Base-by-base conservation (phyloP, 495 filamentous ascomycete genomes). In the Durotheca rogersii region DNA sequence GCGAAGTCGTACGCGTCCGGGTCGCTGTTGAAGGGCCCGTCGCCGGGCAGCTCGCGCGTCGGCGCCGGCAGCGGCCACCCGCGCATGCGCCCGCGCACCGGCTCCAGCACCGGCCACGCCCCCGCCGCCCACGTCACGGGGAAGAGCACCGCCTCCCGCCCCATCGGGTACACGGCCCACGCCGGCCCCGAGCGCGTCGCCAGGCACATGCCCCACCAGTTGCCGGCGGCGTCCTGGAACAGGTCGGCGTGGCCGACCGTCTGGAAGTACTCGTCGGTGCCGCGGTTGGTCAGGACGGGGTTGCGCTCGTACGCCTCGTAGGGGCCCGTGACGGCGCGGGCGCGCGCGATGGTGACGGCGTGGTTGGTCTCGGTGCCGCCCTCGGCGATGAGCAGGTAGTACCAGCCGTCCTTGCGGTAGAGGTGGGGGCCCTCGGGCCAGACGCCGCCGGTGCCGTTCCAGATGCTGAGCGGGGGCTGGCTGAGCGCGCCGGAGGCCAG, bases 301-400 rank as follows among this genome's bases (percentile, higher is more conserved):
- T 83, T 83, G 4, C 48, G 30, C 10, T 67, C 57, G 54, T 71
- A 68, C 0, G 66, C 53, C 21, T 76, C 72, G 64, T 78, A 85
- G 0, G 81, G 82, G 0, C 81, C 81, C 15, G 53, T 64, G 12
- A 79, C 47, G 29, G 55, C 23, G 62, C 47, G 25, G 41, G 80
- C 51, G 45, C 72, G 56, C n/a, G 66, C 77, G 48, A 78, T 81
- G 50, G 46, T 77, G 61, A 67, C 67, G 12, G 64, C 52, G 57
- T 82, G 81, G 35, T 68, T 64, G 21, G 69, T 61, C 16, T 64
- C 73, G 0, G 82, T 84, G 12, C 82, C 83, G 2, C 82, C 83
- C 62, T 86, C 82, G 0, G 83, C 83, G 5, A 81, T 81, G 44
- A 88, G 72, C 23, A 88, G 72, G 52, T 87, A 88, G 59, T 84